A percentile compares a stretch with the other conserved stretches of the same genome.
These are phyloP conservation scores for Sicyos baderoa DNA, from an alignment of 306 rosid species.

Conservation along the genomic window DNA sequence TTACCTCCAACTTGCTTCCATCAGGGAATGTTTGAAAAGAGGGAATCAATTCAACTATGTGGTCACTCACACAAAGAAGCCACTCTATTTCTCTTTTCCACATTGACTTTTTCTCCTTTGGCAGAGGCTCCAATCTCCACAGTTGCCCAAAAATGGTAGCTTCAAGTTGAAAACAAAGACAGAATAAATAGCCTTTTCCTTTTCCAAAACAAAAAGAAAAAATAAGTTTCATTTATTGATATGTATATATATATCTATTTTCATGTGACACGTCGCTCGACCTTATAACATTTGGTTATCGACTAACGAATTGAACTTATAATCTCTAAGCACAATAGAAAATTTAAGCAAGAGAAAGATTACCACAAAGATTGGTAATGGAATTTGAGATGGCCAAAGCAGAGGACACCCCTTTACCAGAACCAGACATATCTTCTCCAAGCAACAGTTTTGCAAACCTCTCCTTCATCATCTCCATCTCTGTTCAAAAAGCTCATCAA, in stretches of 20 bases:
- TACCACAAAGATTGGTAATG: conserved; percentile 58
- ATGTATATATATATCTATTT: no score
- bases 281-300: no score
- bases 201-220: not conserved
- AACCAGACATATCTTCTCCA: conserved; percentile 59
- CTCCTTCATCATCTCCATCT: conserved; percentile 53
- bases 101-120: conserved; percentile 43
- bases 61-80: conserved; percentile 46
- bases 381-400: conserved; percentile 50
- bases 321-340: no score
- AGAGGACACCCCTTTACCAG: conserved; percentile 51
- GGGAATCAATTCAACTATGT: conserved; percentile 42
- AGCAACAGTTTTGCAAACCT: conserved; percentile 51
- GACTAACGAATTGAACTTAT: no score
- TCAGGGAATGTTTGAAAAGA: conserved; percentile 49
- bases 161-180: conserved; percentile 6
- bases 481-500: conserved; percentile 21
- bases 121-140: conserved; percentile 47
- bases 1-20: conserved; percentile 44
- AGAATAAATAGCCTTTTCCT: not conserved
- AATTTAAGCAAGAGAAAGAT: no score
- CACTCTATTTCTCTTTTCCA: conserved; percentile 59
- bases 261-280: no score
- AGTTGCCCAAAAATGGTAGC: conserved; percentile 50
- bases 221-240: no score